A percentile compares a stretch with the other conserved stretches of the same genome.
Evolutionary conservation across 2,329 filamentous ascomycete species (phyloP).

Genomic region (Exophiala phaeomuriformis): DNA sequence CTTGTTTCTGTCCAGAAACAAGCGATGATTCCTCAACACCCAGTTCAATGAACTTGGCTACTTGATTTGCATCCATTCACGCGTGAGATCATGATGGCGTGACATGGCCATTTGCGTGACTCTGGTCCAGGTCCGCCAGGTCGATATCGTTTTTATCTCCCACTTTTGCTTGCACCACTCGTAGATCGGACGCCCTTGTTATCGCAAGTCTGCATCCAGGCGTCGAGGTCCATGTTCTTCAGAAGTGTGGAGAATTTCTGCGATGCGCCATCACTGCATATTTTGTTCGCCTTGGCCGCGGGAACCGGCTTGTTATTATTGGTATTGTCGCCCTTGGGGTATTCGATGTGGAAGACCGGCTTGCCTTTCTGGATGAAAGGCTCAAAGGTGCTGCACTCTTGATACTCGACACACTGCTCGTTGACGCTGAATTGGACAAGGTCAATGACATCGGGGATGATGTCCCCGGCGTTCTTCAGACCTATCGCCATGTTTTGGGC

Average conservation of each 20-base stretch:
- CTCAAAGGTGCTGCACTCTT: slow-evolving; percentile 53
- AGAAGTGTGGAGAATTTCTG: slow-evolving; percentile 56
- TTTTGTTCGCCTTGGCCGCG: slow-evolving; percentile 31
- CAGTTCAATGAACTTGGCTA: too few relatives aligned
- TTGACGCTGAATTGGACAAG: slow-evolving; percentile 61
- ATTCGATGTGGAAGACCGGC: slow-evolving; percentile 68
- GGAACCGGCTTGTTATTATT: slow-evolving; percentile 34
- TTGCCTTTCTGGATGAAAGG: slow-evolving; percentile 55
- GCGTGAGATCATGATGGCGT: too few relatives aligned
- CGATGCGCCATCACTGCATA: slow-evolving; percentile 44
- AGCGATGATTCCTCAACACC: too few relatives aligned
- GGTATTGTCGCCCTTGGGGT: slow-evolving; percentile 47
- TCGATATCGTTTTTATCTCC: too few relatives aligned
- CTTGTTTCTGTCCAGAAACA: too few relatives aligned
- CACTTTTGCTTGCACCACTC: neutral
- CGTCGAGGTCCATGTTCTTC: slow-evolving; percentile 58
- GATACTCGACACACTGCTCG: slow-evolving; percentile 58
- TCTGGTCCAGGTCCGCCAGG: too few relatives aligned
- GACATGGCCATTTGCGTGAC: too few relatives aligned
- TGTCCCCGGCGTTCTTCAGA: slow-evolving; percentile 60
- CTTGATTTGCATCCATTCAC: too few relatives aligned
- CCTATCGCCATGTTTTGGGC: slow-evolving; percentile 54
- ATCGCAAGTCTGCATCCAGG: slow-evolving; percentile 54
- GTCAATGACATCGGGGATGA: slow-evolving; percentile 47
- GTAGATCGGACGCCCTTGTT: neutral